These are phyloP conservation scores for Aurantiochytrium sp. DNA, from an alignment of 108 stramenopile species.

Conservation along the genomic window DNA sequence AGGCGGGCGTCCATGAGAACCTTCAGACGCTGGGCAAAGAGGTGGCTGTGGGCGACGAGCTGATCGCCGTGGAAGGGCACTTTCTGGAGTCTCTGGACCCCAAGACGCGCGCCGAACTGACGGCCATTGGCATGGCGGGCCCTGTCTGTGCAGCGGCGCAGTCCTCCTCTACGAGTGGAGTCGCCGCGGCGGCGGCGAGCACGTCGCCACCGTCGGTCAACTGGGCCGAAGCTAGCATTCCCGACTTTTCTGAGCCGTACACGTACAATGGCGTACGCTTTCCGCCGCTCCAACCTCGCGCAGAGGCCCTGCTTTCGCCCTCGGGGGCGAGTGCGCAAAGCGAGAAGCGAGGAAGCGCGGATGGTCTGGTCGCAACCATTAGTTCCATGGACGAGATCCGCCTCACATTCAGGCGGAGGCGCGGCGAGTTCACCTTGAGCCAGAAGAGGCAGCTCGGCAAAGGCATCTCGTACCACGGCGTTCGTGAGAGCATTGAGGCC, in stretches of 20 bases:
- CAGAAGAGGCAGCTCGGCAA: not conserved
- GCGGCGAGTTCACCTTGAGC: not conserved
- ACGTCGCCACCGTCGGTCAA: no score
- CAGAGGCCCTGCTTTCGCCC: no score
- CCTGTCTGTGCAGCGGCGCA: no score
- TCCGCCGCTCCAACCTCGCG: not conserved
- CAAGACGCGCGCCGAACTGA: not conserved
- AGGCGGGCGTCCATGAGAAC: not conserved
- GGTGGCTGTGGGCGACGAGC: constrained; percentile 9
- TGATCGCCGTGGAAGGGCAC: not conserved
- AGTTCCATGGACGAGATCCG: not conserved
- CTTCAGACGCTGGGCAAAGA: not conserved
- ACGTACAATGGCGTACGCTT: not conserved
- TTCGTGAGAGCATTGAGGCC: not conserved
- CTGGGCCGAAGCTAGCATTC: not conserved
- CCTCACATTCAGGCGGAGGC: not conserved
- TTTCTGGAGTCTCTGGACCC: not conserved
- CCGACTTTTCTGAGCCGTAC: not conserved
- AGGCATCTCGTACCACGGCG: constrained; percentile 1
- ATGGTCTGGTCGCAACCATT: no score
- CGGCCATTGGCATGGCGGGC: not conserved
- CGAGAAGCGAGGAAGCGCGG: no score
- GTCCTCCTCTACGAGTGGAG: no score
- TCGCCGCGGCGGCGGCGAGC: no score
- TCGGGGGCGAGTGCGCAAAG: no score